A percentile compares a stretch with the other conserved stretches of the same genome.
phyloP scores from a whole-genome alignment of 257 asterid genomes.

The Jaltomata sinuosa region DNA sequence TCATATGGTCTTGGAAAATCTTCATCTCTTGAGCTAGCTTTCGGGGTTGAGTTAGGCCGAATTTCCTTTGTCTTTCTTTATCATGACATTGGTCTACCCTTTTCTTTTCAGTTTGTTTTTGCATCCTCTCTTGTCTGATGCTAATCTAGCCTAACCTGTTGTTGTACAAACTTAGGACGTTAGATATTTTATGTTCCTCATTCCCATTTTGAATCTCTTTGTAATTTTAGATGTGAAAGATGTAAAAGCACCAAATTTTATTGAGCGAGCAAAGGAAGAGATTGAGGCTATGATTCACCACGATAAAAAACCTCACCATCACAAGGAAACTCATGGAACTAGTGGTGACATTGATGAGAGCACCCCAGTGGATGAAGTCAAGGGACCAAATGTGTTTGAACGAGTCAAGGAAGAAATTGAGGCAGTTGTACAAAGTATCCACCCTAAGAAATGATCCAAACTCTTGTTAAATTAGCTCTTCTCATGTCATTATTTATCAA shows the following conservation, averaged over 20 bases:
- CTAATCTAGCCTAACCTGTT: not conserved
- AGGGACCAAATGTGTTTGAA: slow-evolving; percentile 60
- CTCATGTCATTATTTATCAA: not conserved
- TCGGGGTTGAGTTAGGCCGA: not conserved
- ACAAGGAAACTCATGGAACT: slow-evolving; percentile 77
- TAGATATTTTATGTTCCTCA: not conserved
- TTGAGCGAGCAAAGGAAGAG: slow-evolving; percentile 31
- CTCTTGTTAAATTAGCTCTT: not conserved
- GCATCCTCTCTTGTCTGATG: not conserved
- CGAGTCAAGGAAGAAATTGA: slow-evolving; percentile 85
- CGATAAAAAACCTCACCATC: slow-evolving; percentile 32
- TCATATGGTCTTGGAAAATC: not conserved
- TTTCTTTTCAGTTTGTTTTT: not conserved
- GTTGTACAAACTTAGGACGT: not conserved
- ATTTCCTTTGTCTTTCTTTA: not conserved
- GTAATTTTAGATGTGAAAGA: slow-evolving; percentile 18
- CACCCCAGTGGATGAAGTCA: slow-evolving; percentile 60
- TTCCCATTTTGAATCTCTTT: not conserved
- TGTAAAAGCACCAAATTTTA: slow-evolving; percentile 21
- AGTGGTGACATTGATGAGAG: slow-evolving; percentile 54
- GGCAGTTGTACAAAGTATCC: slow-evolving; percentile 53
- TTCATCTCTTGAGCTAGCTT: not conserved
- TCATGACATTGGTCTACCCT: not conserved
- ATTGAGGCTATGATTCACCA: slow-evolving; percentile 9
- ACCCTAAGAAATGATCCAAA: slow-evolving; percentile 44